Percentiles rank a stretch among this genome's conserved stretches.
These are phyloP conservation scores for Cercospora canescens DNA, from an alignment of 2,329 filamentous ascomycete genomes.

Conservation along the genomic window DNA sequence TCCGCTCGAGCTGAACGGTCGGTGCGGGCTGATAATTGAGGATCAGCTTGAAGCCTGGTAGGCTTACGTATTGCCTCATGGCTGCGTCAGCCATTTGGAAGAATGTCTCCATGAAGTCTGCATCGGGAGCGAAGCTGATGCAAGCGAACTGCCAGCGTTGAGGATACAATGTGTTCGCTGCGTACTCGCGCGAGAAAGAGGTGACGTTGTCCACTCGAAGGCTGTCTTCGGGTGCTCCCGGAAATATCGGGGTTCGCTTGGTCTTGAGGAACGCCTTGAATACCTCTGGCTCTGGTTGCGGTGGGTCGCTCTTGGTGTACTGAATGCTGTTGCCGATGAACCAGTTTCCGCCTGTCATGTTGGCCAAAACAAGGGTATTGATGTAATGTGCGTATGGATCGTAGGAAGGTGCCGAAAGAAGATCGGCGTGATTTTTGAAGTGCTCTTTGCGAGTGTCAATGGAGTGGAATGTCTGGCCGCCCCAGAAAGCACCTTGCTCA, in stretches of 20 bases:
- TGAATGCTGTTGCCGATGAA: conserved; percentile 30
- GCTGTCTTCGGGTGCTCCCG: conserved; percentile 21
- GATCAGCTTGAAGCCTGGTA: conserved; percentile 22
- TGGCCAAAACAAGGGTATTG: conserved; percentile 21
- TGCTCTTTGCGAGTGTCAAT: conserved; percentile 18
- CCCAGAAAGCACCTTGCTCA: conserved; percentile 23
- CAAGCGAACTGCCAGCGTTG: conserved; percentile 25
- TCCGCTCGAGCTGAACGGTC: conserved; percentile 18
- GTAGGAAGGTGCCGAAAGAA: conserved; percentile 18
- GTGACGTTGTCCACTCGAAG: conserved; percentile 26
- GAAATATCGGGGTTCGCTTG: conserved; percentile 19
- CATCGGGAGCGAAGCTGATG: conserved; percentile 22
- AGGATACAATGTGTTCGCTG: conserved; percentile 16
- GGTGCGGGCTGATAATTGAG: conserved; percentile 26
- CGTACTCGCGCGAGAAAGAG: conserved; percentile 22
- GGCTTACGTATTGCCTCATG: conserved; percentile 14
- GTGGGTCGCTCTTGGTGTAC: conserved; percentile 27
- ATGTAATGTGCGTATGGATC: conserved; percentile 26
- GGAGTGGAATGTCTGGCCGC: conserved; percentile 23
- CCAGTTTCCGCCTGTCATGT: conserved; percentile 21
- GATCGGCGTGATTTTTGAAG: conserved; percentile 12
- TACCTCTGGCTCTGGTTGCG: conserved; percentile 16
- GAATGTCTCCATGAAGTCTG: conserved; percentile 26
- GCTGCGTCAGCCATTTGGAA: conserved; percentile 22
- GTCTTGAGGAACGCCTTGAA: conserved; percentile 21